Evolutionary conservation across 2,329 filamentous ascomycete species (phyloP).

Genomic region (Xylariaceae sp.): DNA sequence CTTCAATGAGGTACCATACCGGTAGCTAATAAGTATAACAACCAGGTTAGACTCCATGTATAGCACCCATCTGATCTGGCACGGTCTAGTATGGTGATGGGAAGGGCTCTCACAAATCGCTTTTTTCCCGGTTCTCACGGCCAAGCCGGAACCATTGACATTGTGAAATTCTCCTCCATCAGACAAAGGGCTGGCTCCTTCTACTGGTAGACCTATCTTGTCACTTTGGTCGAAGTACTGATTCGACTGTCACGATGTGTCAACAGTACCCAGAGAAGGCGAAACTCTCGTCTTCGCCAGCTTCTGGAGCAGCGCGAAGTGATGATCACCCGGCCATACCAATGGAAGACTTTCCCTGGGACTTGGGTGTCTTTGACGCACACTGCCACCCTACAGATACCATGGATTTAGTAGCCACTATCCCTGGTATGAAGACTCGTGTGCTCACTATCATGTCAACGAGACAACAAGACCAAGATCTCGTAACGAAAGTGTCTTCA

Average conservation of each 20-base stretch:
- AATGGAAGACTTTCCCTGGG: conserved; percentile 54
- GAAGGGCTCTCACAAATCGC: too few relatives aligned
- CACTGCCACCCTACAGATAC: conserved; percentile 83
- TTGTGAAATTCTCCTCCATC: too few relatives aligned
- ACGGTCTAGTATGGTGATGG: too few relatives aligned
- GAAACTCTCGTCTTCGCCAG: conserved; percentile 4
- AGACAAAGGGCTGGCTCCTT: too few relatives aligned
- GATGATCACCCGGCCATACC: conserved; percentile 3
- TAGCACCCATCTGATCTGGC: too few relatives aligned
- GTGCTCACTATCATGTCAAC: conserved; percentile 72
- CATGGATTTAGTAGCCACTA: conserved; percentile 50
- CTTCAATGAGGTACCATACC: too few relatives aligned
- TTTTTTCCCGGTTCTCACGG: too few relatives aligned
- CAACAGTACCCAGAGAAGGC: conserved; percentile 14
- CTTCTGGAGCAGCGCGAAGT: conserved; percentile 3
- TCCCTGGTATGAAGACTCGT: conserved; percentile 58
- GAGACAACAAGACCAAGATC: conserved; percentile 63
- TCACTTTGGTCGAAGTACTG: too few relatives aligned
- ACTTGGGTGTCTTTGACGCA: conserved; percentile 64
- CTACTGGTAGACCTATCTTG: too few relatives aligned
- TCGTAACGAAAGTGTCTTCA: conserved; percentile 57
- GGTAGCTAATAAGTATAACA: too few relatives aligned
- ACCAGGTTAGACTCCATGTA: too few relatives aligned
- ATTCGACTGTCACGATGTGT: conserved; percentile 15
- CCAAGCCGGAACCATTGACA: too few relatives aligned